These are phyloP conservation scores for Aspergillus unguis DNA, from an alignment of 2,329 filamentous ascomycete species.

Conservation along the genomic window DNA sequence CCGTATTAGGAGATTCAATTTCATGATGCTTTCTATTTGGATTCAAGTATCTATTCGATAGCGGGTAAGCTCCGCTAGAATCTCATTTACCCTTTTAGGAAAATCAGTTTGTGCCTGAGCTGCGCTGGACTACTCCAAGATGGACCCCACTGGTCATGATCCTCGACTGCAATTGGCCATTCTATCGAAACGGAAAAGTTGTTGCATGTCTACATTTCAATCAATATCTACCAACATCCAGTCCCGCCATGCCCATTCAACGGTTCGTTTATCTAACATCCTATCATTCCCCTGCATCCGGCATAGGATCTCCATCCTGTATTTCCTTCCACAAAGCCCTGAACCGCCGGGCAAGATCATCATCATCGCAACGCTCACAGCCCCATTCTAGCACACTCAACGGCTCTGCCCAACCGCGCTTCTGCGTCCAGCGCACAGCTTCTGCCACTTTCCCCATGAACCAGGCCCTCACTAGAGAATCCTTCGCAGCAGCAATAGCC, in stretches of 20 bases:
- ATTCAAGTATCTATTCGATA: background rate
- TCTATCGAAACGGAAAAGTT: background rate
- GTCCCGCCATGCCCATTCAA: no score
- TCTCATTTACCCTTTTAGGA: slow-evolving; percentile 11
- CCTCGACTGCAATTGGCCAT: background rate
- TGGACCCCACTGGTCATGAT: background rate
- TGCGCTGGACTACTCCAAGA: background rate
- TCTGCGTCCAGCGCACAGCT: slow-evolving; percentile 3
- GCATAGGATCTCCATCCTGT: no score
- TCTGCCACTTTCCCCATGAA: background rate
- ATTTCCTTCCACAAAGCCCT: background rate
- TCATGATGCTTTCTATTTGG: background rate
- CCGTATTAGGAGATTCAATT: background rate
- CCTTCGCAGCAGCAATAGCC: slow-evolving; percentile 1
- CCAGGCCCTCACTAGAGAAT: background rate
- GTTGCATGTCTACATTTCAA: no score
- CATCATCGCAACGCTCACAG: background rate
- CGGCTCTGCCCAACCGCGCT: slow-evolving; percentile 1
- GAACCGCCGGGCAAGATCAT: background rate
- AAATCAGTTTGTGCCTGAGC: background rate
- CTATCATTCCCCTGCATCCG: no score
- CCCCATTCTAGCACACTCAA: background rate
- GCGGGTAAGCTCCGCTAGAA: background rate
- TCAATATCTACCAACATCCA: background rate
- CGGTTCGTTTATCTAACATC: no score